Evolutionary conservation across 2,329 filamentous ascomycete genomes (phyloP).

Genomic region (Paradendryphiella salina): DNA sequence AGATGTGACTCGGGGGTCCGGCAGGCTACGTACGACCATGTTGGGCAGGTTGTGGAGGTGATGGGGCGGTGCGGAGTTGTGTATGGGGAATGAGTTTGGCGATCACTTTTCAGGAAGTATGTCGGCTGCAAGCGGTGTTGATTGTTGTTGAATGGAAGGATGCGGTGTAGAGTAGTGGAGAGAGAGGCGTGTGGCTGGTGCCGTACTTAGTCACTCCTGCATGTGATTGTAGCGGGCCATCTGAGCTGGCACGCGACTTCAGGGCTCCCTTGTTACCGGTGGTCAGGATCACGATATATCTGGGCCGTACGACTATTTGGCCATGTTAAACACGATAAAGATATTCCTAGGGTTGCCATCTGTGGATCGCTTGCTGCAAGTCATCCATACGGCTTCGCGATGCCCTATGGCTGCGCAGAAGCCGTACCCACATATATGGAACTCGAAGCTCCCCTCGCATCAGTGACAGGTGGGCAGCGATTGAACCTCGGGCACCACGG

Average conservation of each 20-base stretch:
- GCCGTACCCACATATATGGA: constrained; percentile 6
- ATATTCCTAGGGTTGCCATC: not conserved
- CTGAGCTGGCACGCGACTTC: constrained; percentile 11
- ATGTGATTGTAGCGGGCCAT: constrained; percentile 27
- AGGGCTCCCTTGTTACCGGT: constrained; percentile 7
- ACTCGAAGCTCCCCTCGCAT: constrained; percentile 6
- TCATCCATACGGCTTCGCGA: not conserved
- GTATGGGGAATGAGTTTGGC: constrained; percentile 9
- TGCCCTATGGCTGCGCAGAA: not conserved
- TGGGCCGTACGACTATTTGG: not conserved
- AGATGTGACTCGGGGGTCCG: constrained; percentile 24
- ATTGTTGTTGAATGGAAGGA: constrained; percentile 16
- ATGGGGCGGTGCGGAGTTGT: constrained; percentile 5
- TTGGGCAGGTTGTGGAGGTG: constrained; percentile 13
- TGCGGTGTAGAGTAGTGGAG: constrained; percentile 24
- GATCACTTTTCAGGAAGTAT: constrained; percentile 1
- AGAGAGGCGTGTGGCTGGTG: constrained; percentile 31
- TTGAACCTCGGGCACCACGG: constrained; percentile 34
- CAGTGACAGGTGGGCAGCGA: constrained; percentile 1
- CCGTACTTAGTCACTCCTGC: constrained; percentile 22
- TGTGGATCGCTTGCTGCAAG: not conserved
- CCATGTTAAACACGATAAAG: not conserved
- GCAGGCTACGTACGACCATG: constrained; percentile 46
- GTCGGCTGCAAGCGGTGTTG: constrained; percentile 13
- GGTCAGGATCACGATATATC: not conserved